Evolutionary conservation across 2,329 filamentous ascomycete species (phyloP).

Genomic region (Verticillium nubilum): DNA sequence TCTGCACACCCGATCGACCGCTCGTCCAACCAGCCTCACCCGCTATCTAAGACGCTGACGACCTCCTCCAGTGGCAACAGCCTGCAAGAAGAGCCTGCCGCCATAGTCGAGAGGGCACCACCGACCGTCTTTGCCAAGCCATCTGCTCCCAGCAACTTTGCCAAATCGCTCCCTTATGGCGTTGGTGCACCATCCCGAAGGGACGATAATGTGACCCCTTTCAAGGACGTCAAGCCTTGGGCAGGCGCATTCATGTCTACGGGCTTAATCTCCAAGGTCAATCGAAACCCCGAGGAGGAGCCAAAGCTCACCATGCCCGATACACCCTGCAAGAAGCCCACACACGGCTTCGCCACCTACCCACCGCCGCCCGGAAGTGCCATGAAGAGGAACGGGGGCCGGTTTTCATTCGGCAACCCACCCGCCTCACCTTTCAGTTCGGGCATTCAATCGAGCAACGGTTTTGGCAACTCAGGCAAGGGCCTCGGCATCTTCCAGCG

Average conservation of each 20-base stretch:
- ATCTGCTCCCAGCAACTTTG: slow-evolving; percentile 52
- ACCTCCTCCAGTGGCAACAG: slow-evolving; percentile 82
- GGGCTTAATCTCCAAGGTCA: slow-evolving; percentile 90
- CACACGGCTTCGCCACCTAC: slow-evolving; percentile 62
- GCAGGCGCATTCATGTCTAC: slow-evolving; percentile 90
- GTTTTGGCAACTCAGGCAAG: slow-evolving; percentile 51
- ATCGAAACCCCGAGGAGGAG: slow-evolving; percentile 67
- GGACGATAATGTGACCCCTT: slow-evolving; percentile 27
- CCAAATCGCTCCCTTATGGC: slow-evolving; percentile 69
- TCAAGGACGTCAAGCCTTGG: slow-evolving; percentile 70
- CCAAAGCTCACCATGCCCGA: slow-evolving; percentile 75
- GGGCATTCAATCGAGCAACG: slow-evolving; percentile 39
- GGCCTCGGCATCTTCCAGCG: slow-evolving; percentile 63
- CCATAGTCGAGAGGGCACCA: slow-evolving; percentile 33
- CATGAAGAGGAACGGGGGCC: slow-evolving; percentile 58
- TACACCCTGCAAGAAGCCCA: slow-evolving; percentile 89
- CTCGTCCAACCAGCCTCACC: slow-evolving; percentile 58
- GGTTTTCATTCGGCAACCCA: slow-evolving; percentile 65
- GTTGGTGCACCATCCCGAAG: slow-evolving; percentile 21
- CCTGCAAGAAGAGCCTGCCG: slow-evolving; percentile 60
- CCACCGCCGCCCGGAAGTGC: slow-evolving; percentile 54
- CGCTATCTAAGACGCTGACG: slow-evolving; percentile 79
- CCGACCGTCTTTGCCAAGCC: slow-evolving; percentile 51
- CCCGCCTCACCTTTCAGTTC: slow-evolving; percentile 78
- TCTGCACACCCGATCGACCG: slow-evolving; percentile 44